These are phyloP conservation scores for Adansonia grandidieri DNA, from an alignment of 441 rosid genomes.

Conservation along the genomic window DNA sequence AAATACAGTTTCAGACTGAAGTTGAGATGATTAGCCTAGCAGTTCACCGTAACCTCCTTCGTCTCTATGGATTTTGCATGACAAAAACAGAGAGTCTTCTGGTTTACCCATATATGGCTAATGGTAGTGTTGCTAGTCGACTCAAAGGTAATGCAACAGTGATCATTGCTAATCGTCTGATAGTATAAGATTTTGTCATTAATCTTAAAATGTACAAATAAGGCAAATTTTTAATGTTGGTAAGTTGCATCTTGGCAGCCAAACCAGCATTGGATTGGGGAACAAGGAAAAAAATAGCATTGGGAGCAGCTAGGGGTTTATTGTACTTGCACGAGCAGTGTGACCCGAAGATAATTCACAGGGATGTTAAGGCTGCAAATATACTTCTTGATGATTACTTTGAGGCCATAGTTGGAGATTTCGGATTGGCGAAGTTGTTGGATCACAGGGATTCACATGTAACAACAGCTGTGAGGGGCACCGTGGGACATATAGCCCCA, in stretches of 20 bases:
- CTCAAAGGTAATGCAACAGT: constrained; percentile 63
- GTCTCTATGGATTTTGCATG: constrained; percentile 82
- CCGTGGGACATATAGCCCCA: constrained; percentile 95
- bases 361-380: constrained; percentile 94
- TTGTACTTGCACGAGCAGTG: constrained; percentile 81
- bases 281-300: constrained; percentile 79
- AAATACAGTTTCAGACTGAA: constrained; percentile 87
- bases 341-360: constrained; percentile 84
- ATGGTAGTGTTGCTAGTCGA: constrained; percentile 93
- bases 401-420: constrained; percentile 90
- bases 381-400: constrained; percentile 81
- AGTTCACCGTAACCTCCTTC: constrained; percentile 84
- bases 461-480: constrained; percentile 90
- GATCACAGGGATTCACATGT: constrained; percentile 88
- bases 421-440: constrained; percentile 83
- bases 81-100: constrained; percentile 72
- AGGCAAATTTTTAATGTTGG: constrained; percentile 1
- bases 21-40: constrained; percentile 95
- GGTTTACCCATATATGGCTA: constrained; percentile 93
- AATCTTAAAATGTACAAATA: not conserved
- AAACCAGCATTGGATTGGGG: constrained; percentile 87
- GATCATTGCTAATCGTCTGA: not conserved
- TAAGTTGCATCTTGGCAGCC: constrained; percentile 42
- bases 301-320: constrained; percentile 89
- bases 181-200: not conserved